These are phyloP conservation scores for Phytophthora tentaculata DNA, from an alignment of 352 stramenopile genomes.

Conservation along the genomic window DNA sequence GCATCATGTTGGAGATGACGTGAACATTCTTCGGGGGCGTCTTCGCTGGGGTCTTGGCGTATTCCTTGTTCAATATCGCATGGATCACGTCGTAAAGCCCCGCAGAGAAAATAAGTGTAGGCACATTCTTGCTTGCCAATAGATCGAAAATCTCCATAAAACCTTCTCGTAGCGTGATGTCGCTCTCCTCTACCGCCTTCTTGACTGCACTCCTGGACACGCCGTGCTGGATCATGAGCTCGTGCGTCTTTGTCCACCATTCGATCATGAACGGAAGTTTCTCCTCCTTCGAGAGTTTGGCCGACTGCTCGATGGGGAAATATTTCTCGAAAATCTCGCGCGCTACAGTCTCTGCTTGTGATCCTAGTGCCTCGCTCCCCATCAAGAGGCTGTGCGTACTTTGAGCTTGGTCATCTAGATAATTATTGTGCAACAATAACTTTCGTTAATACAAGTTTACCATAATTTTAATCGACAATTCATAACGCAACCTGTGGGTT, in stretches of 20 bases:
- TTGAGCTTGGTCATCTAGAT: constrained; percentile 47
- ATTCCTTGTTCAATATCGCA: constrained; percentile 71
- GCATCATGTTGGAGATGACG: constrained; percentile 87
- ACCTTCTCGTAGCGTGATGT: constrained; percentile 61
- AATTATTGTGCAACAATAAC: neutral
- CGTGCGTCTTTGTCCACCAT: constrained; percentile 68
- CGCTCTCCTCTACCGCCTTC: constrained; percentile 52
- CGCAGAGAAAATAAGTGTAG: constrained; percentile 76
- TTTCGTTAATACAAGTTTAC: constrained; percentile 3
- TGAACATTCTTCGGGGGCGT: constrained; percentile 65
- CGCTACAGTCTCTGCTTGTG: constrained; percentile 31
- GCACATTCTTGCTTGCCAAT: constrained; percentile 60
- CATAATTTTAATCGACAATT: neutral
- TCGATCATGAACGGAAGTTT: constrained; percentile 84
- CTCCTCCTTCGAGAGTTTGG: constrained; percentile 64
- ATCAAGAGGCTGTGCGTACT: constrained; percentile 67
- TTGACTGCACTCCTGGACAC: constrained; percentile 52
- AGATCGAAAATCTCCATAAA: constrained; percentile 73
- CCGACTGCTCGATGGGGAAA: constrained; percentile 81
- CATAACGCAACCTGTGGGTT: constrained; percentile 37
- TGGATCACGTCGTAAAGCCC: constrained; percentile 86
- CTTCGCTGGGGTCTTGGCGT: constrained; percentile 38
- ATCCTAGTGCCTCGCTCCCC: constrained; percentile 50
- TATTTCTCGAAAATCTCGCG: constrained; percentile 72
- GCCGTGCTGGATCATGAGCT: constrained; percentile 62